Evolutionary conservation across 768 basidiomycete species (phyloP).

Genomic region (Lanmaoa pseudosensibilis): DNA sequence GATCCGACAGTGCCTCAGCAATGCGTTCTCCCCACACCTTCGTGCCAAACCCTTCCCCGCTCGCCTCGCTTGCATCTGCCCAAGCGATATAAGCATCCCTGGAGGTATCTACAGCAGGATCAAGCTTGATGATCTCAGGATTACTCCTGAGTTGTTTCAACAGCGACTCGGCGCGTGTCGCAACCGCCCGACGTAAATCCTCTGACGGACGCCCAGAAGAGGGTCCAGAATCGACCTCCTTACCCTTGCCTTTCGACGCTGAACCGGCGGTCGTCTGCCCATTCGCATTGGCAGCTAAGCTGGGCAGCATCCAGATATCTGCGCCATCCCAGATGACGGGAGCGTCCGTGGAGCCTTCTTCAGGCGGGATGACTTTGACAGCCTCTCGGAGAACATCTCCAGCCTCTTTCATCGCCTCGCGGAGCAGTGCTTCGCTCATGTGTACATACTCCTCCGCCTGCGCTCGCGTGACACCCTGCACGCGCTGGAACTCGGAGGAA

Average conservation of each 20-base stretch:
- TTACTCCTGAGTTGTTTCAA: conserved; percentile 72
- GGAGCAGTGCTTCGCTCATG: conserved; percentile 63
- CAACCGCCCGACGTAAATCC: conserved; percentile 54
- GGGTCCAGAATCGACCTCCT: conserved; percentile 30
- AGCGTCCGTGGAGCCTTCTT: conserved; percentile 38
- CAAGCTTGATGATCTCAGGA: conserved; percentile 69
- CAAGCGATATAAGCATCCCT: conserved; percentile 58
- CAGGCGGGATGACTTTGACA: conserved; percentile 90
- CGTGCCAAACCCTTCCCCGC: conserved; percentile 47
- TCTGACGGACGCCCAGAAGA: conserved; percentile 32
- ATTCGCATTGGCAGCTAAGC: conserved; percentile 20
- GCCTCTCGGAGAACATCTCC: conserved; percentile 83
- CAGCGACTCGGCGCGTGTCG: conserved; percentile 75
- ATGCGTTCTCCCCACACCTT: conserved; percentile 57
- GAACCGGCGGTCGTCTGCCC: conserved; percentile 8
- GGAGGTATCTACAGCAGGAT: conserved; percentile 67
- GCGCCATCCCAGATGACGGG: conserved; percentile 76
- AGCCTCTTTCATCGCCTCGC: conserved; percentile 75
- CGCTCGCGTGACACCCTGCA: conserved; percentile 71
- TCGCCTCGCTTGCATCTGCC: conserved; percentile 57
- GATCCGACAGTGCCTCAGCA: conserved; percentile 47
- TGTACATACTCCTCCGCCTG: conserved; percentile 85
- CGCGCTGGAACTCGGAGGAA: conserved; percentile 63
- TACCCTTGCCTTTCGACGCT: conserved; percentile 37
- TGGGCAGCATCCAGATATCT: conserved; percentile 81